Percentiles rank a stretch among this genome's conserved stretches.
phyloP scores from a whole-genome alignment of 2,329 filamentous ascomycete species.

The Botrytis byssoidea region DNA sequence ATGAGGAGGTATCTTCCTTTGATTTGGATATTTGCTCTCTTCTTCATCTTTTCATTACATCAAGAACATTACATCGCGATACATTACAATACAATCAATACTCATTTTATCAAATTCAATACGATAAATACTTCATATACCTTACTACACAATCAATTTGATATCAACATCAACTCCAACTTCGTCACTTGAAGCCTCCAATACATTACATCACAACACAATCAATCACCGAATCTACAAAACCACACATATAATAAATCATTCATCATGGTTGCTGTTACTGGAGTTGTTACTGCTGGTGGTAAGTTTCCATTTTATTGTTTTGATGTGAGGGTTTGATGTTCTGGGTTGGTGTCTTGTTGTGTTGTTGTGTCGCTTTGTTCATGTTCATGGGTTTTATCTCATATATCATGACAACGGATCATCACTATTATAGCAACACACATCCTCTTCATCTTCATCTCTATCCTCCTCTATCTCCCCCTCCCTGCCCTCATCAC shows the following conservation, averaged over 20 bases:
- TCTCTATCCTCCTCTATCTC: no score
- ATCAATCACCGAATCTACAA: not conserved
- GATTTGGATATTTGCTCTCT: not conserved
- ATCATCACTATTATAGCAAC: not conserved
- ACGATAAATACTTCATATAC: not conserved
- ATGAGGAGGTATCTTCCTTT: not conserved
- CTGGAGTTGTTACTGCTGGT: slow-evolving; percentile 18
- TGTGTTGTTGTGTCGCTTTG: not conserved
- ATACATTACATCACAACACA: not conserved
- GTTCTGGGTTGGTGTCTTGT: not conserved
- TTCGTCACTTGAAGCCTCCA: not conserved
- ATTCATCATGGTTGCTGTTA: slow-evolving; percentile 20
- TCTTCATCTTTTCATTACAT: not conserved
- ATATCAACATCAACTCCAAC: not conserved
- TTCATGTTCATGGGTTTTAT: not conserved
- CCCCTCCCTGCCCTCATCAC: no score
- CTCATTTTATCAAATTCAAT: not conserved
- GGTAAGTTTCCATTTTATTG: slow-evolving; percentile 11
- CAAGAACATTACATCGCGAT: not conserved
- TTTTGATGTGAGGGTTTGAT: not conserved
- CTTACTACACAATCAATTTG: not conserved
- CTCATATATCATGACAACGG: not conserved
- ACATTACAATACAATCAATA: not conserved
- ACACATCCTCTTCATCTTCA: not conserved
- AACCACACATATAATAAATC: not conserved